Conservation (phyloP, 768 basidiomycete genomes). For the Phaffia tasmanica region DNA sequence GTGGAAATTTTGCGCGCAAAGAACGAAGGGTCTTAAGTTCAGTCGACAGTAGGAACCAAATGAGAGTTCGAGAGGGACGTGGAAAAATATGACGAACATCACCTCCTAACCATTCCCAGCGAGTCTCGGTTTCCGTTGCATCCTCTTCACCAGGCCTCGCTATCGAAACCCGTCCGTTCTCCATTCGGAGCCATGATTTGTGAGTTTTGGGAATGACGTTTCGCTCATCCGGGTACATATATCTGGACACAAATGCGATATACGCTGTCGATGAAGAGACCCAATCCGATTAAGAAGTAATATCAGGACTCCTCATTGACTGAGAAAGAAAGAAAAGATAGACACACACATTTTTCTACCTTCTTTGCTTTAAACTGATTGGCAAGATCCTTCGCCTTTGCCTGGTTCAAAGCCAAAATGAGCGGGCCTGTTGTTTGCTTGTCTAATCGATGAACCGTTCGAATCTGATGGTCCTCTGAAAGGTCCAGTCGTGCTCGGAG, state of each 20-base stretch:
- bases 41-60: background rate
- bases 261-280: slow-evolving; percentile 2
- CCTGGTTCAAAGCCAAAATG: slow-evolving; percentile 1
- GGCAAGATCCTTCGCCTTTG: slow-evolving; percentile 16
- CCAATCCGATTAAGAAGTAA: background rate
- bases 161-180: slow-evolving; percentile 8
- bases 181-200: background rate
- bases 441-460: slow-evolving; percentile 19
- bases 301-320: background rate
- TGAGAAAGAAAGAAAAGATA: background rate
- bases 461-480: background rate
- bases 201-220: background rate
- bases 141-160: background rate
- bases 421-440: slow-evolving; percentile 17
- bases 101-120: slow-evolving; percentile 14
- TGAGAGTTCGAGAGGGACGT: background rate
- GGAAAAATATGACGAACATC: background rate
- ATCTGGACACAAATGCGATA: slow-evolving; percentile 13
- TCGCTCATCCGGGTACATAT: background rate
- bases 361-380: background rate
- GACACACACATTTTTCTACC: slow-evolving; percentile 14
- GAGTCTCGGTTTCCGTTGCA: slow-evolving; percentile 2
- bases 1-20: background rate
- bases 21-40: background rate
- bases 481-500: slow-evolving; percentile 1